These are phyloP conservation scores for Podila verticillata DNA, from an alignment of 192 early-diverging fungal species.

Conservation along the genomic window DNA sequence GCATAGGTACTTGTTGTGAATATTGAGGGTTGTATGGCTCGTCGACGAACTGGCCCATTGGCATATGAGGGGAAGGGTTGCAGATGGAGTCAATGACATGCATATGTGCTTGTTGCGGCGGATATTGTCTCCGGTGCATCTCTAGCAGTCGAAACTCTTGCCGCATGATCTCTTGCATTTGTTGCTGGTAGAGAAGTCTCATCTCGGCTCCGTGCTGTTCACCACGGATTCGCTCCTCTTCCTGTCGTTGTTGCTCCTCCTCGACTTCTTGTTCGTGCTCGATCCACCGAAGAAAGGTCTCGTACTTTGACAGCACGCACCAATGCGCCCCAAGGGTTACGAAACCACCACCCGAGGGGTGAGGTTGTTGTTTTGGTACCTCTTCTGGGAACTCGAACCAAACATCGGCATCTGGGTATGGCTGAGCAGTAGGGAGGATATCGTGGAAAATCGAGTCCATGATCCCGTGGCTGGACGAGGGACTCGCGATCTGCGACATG, in stretches of 20 bases:
- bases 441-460: constrained; percentile 31
- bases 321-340: constrained; percentile 15
- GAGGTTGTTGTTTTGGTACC: not conserved
- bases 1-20: too few species aligned
- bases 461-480: constrained; percentile 4
- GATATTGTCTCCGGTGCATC: too few species aligned
- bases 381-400: constrained; percentile 32
- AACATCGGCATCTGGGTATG: constrained; percentile 17
- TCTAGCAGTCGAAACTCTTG: too few species aligned
- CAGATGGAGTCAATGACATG: too few species aligned
- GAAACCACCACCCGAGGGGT: not conserved
- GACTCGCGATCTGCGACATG: constrained; percentile 7
- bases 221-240: constrained; percentile 11
- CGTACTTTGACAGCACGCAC: not conserved
- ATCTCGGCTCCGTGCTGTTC: constrained; percentile 11
- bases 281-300: constrained; percentile 15
- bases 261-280: constrained; percentile 9
- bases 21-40: too few species aligned
- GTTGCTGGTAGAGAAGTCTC: constrained; percentile 7
- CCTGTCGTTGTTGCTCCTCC: not conserved
- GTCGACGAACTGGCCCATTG: too few species aligned
- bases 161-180: not conserved
- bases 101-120: too few species aligned
- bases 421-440: not conserved
- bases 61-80: too few species aligned